Conservation (phyloP, 2,329 filamentous ascomycete species). For the Pseudocercospora musae region DNA sequence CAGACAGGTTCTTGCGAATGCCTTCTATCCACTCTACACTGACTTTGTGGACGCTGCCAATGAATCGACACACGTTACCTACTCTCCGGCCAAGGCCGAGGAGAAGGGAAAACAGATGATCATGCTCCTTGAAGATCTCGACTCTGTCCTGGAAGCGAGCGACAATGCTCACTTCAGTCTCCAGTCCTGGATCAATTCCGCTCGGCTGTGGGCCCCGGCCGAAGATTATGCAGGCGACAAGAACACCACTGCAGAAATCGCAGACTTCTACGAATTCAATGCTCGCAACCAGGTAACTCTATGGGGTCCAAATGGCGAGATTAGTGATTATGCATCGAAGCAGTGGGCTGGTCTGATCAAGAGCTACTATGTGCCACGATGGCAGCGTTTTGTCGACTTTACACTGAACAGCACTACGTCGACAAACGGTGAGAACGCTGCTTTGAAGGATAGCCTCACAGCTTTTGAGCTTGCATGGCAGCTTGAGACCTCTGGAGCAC, state of each 20-base stretch:
- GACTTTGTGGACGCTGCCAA: conserved; percentile 39
- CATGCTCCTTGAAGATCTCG: conserved; percentile 39
- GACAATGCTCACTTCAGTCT: conserved; percentile 41
- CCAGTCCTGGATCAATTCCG: conserved; percentile 41
- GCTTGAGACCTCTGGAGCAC: conserved; percentile 12
- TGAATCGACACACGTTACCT: conserved; percentile 19
- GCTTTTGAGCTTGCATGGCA: conserved; percentile 25
- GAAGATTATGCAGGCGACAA: not conserved
- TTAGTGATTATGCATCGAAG: conserved; percentile 52
- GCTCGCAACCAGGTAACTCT: conserved; percentile 52
- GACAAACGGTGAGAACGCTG: conserved; percentile 17
- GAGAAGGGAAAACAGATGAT: conserved; percentile 34
- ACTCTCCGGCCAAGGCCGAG: conserved; percentile 23
- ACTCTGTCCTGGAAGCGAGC: conserved; percentile 43
- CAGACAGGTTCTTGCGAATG: conserved; percentile 49
- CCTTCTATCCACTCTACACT: conserved; percentile 43
- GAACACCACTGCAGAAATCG: conserved; percentile 11
- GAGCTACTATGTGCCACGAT: conserved; percentile 48
- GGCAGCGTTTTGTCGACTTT: conserved; percentile 47
- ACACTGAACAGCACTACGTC: conserved; percentile 25
- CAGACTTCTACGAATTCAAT: conserved; percentile 45
- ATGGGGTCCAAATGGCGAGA: conserved; percentile 49
- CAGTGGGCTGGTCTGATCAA: conserved; percentile 48
- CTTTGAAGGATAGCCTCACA: conserved; percentile 12
- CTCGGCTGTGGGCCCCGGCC: conserved; percentile 34